A percentile compares a stretch with the other conserved stretches of the same genome.
These are phyloP conservation scores for Fusarium pseudocircinatum DNA, from an alignment of 2,329 filamentous ascomycete species.

Conservation along the genomic window DNA sequence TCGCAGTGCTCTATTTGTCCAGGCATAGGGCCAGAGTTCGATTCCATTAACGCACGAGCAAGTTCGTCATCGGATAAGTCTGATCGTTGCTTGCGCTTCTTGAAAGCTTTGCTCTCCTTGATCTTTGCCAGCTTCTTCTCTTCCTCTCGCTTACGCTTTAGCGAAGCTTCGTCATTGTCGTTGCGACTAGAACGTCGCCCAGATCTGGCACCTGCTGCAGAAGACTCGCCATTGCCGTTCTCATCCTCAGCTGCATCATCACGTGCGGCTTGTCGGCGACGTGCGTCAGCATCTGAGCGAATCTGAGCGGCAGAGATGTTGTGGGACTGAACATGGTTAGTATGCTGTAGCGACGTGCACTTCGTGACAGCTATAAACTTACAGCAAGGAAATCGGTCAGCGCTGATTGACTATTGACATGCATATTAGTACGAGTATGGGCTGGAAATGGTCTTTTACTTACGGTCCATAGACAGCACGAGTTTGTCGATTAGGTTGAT, in stretches of 20 bases:
- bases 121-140: conserved; percentile 68
- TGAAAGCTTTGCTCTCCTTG: conserved; percentile 67
- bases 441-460: conserved; percentile 10
- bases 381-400: conserved; percentile 64
- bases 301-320: conserved; percentile 74
- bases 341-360: neutral
- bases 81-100: conserved; percentile 59
- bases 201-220: conserved; percentile 32
- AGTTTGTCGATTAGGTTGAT: conserved; percentile 31
- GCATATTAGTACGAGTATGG: neutral
- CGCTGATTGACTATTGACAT: conserved; percentile 56
- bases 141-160: conserved; percentile 54
- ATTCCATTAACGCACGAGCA: conserved; percentile 58
- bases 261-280: conserved; percentile 53
- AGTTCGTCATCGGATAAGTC: conserved; percentile 58
- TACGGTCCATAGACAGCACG: conserved; percentile 54
- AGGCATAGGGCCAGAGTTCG: conserved; percentile 67
- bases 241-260: conserved; percentile 29
- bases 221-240: conserved; percentile 36
- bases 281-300: conserved; percentile 58
- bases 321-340: conserved; percentile 63
- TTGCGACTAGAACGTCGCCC: conserved; percentile 43
- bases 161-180: conserved; percentile 36
- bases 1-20: conserved; percentile 92
- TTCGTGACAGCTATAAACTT: conserved; percentile 22